phyloP scores from a whole-genome alignment of 345 rosid genomes.

The Bretschneidera sinensis region DNA sequence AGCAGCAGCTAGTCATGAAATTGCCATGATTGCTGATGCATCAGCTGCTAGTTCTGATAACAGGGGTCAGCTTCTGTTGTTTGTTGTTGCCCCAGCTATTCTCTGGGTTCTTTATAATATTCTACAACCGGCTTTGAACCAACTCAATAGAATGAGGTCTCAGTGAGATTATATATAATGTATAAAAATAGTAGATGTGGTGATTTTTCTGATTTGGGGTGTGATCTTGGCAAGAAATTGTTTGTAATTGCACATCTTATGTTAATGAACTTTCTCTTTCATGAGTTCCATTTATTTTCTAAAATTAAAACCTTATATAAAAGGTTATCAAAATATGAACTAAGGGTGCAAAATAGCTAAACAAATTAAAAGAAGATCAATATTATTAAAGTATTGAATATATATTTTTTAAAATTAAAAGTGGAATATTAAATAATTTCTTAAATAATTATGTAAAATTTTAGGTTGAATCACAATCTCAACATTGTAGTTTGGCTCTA shows the following conservation, averaged over 20 bases:
- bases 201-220: background rate
- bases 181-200: background rate
- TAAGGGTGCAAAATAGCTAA: too few species aligned
- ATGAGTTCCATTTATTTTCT: too few species aligned
- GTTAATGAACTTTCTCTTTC: slow-evolving; percentile 24
- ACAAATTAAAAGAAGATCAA: too few species aligned
- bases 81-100: slow-evolving; percentile 81
- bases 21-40: slow-evolving; percentile 39
- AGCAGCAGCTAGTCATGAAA: slow-evolving; percentile 38
- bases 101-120: slow-evolving; percentile 94
- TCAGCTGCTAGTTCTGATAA: slow-evolving; percentile 45
- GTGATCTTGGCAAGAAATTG: slow-evolving; percentile 6
- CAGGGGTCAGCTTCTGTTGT: slow-evolving; percentile 76
- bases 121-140: slow-evolving; percentile 95
- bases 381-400: too few species aligned
- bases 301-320: too few species aligned
- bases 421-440: too few species aligned
- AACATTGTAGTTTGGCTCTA: too few species aligned
- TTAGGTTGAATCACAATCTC: too few species aligned
- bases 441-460: too few species aligned
- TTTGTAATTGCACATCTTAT: slow-evolving; percentile 36
- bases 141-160: slow-evolving; percentile 83
- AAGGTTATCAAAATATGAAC: too few species aligned
- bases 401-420: too few species aligned
- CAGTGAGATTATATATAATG: too few species aligned